Percentiles rank a stretch among this genome's conserved stretches.
Evolutionary conservation across 768 basidiomycete species (phyloP).

Genomic region (Mycena belliarum): DNA sequence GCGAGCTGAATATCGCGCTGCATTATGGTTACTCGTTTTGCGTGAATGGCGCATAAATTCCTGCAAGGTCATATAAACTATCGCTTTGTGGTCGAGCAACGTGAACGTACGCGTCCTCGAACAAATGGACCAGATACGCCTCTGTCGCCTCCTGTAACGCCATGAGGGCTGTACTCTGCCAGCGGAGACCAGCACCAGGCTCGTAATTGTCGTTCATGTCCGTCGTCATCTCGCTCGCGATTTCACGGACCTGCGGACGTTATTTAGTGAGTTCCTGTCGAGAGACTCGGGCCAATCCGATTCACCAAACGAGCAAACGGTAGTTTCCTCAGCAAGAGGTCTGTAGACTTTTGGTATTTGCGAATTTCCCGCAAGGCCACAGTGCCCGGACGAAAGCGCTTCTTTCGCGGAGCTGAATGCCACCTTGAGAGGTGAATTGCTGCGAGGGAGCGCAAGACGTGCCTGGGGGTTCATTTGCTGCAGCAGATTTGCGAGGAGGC

Average conservation of each 20-base stretch:
- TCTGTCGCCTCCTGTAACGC: constrained; percentile 97
- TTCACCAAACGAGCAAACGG: constrained; percentile 91
- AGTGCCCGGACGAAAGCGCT: constrained; percentile 88
- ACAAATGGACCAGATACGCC: constrained; percentile 91
- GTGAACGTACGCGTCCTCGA: constrained; percentile 92
- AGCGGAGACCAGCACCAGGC: constrained; percentile 63
- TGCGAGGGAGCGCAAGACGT: constrained; percentile 19
- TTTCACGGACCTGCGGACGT: constrained; percentile 83
- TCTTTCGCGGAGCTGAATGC: constrained; percentile 31
- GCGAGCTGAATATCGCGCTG: constrained; percentile 96
- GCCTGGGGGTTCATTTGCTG: constrained; percentile 23
- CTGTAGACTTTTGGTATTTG: constrained; percentile 92
- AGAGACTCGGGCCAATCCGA: constrained; percentile 19
- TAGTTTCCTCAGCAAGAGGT: constrained; percentile 81
- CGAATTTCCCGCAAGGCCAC: constrained; percentile 90
- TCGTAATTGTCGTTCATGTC: constrained; percentile 63
- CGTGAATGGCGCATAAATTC: constrained; percentile 95
- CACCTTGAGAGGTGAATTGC: not conserved
- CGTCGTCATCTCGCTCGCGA: constrained; percentile 88
- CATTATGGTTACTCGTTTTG: constrained; percentile 98
- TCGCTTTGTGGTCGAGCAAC: constrained; percentile 1
- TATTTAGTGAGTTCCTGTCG: not conserved
- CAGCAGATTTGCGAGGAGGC: constrained; percentile 39
- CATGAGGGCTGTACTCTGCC: constrained; percentile 93
- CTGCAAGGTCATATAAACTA: constrained; percentile 39